phyloP scores from a whole-genome alignment of 495 filamentous ascomycete species.

The Geoglossum glabrum region DNA sequence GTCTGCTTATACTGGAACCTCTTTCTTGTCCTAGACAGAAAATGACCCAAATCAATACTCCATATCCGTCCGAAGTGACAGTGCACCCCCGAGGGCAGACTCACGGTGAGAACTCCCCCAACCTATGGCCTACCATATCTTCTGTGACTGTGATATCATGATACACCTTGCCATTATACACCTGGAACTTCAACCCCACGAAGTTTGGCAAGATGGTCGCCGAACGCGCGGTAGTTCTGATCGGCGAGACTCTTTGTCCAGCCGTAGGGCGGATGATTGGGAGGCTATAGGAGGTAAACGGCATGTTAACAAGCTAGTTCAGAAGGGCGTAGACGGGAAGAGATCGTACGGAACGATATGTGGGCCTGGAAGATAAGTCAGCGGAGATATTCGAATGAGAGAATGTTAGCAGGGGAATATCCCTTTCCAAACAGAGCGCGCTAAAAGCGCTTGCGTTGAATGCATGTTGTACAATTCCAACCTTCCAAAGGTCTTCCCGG shows the following conservation, averaged over 20 bases:
- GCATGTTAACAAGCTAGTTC: background rate
- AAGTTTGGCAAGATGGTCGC: slow-evolving; percentile 95
- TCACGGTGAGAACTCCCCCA: slow-evolving; percentile 86
- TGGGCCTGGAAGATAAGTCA: slow-evolving; percentile 27
- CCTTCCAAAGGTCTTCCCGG: background rate
- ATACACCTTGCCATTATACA: slow-evolving; percentile 92
- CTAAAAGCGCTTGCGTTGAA: slow-evolving; percentile 29
- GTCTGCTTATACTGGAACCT: slow-evolving; percentile 60
- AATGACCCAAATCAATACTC: background rate
- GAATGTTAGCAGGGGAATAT: no score
- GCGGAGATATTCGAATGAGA: no score
- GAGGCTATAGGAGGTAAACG: slow-evolving; percentile 23
- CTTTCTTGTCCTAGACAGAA: slow-evolving; percentile 53
- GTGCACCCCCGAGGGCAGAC: slow-evolving; percentile 18
- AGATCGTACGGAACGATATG: slow-evolving; percentile 49
- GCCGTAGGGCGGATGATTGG: slow-evolving; percentile 40
- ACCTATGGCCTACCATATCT: slow-evolving; percentile 95
- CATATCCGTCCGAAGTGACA: background rate
- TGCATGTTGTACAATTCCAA: slow-evolving; percentile 22
- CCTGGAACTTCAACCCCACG: slow-evolving; percentile 78
- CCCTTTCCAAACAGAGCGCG: slow-evolving; percentile 41
- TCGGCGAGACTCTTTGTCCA: slow-evolving; percentile 44
- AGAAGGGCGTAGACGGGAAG: background rate
- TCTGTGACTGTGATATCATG: slow-evolving; percentile 75
- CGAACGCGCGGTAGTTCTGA: slow-evolving; percentile 70